Conservation (phyloP, 176 grass and related monocot genomes). For the Puccinellia tenuiflora region DNA sequence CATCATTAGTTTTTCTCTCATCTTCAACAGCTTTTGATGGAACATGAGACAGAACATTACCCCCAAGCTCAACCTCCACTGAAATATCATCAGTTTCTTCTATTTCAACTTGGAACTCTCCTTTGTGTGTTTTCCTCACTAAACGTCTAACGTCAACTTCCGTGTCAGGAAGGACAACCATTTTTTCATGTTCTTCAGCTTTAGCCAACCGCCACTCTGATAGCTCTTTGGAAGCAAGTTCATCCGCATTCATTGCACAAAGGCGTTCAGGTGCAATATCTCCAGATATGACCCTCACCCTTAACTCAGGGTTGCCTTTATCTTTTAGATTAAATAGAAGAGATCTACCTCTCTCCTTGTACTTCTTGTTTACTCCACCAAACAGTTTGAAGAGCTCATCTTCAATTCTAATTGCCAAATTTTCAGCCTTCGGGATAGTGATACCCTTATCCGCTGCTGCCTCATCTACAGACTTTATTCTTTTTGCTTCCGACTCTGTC, state of each 20-base stretch:
- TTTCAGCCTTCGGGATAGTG: constrained; percentile 44
- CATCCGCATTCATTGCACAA: constrained; percentile 82
- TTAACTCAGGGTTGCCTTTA: constrained; percentile 80
- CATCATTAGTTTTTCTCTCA: constrained; percentile 35
- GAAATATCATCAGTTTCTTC: constrained; percentile 66
- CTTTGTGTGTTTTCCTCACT: constrained; percentile 97
- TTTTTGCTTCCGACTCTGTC: constrained; percentile 44
- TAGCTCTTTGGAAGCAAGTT: constrained; percentile 93
- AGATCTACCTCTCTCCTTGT: constrained; percentile 93
- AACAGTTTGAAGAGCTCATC: constrained; percentile 81
- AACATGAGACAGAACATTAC: constrained; percentile 40
- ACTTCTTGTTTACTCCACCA: constrained; percentile 97
- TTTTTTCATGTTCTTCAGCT: constrained; percentile 78
- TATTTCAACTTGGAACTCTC: constrained; percentile 90
- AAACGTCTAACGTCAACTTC: constrained; percentile 77
- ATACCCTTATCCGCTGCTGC: constrained; percentile 6
- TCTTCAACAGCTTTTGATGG: constrained; percentile 39
- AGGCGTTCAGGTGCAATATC: constrained; percentile 80
- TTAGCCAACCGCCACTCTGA: constrained; percentile 90
- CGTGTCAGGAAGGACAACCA: constrained; percentile 71
- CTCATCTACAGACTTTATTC: constrained; percentile 38
- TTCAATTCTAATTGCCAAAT: constrained; percentile 81
- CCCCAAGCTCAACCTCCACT: constrained; percentile 78
- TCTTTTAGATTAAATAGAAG: constrained; percentile 97
- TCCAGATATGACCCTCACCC: constrained; percentile 73